Evolutionary conservation across 352 stramenopile species (phyloP).

Genomic region (Globisporangium viniferum): DNA sequence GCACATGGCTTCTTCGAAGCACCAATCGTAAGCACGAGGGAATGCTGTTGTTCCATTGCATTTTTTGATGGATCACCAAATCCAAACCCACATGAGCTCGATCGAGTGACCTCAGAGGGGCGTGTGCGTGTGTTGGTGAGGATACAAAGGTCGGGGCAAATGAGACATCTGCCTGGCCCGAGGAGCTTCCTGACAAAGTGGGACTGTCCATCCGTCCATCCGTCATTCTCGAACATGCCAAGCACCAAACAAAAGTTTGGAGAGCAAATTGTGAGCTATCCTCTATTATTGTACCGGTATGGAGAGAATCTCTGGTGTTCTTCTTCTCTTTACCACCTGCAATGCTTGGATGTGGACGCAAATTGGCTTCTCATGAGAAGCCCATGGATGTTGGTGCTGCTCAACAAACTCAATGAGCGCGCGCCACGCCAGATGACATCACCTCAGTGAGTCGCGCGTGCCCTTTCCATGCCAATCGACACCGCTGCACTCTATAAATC

Average conservation of each 20-base stretch:
- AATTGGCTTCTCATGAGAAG: not conserved
- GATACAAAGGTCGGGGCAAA: constrained; percentile 5
- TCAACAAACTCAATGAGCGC: no score
- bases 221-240: constrained; percentile 4
- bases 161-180: constrained; percentile 3
- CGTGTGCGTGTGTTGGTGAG: not conserved
- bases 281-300: no score
- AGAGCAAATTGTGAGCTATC: not conserved
- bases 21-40: not conserved
- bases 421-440: not conserved
- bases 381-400: not conserved
- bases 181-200: not conserved
- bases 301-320: not conserved
- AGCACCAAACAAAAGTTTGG: constrained; percentile 1
- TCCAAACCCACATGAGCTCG: not conserved
- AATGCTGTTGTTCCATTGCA: constrained; percentile 1
- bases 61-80: not conserved
- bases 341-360: not conserved
- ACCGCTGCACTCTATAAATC: not conserved
- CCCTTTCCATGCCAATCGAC: not conserved
- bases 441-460: not conserved
- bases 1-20: not conserved
- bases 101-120: no score
- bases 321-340: not conserved
- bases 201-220: not conserved